A percentile compares a stretch with the other conserved stretches of the same genome.
phyloP scores from a whole-genome alignment of 768 basidiomycete genomes.

The Boletales sp. region DNA sequence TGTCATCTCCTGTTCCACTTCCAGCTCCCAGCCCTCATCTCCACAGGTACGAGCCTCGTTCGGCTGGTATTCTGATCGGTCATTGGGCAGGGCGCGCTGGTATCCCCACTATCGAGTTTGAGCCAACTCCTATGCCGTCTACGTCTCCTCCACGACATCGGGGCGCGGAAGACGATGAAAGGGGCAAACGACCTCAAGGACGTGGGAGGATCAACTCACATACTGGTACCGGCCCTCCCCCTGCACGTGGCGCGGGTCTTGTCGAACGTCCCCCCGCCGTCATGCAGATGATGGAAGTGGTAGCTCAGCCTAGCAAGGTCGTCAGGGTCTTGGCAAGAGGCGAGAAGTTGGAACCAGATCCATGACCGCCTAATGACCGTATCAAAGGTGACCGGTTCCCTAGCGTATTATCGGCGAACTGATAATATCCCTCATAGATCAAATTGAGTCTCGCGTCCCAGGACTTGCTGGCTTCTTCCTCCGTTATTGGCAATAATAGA shows the following conservation, averaged over 20 bases:
- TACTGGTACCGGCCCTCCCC: constrained; percentile 11
- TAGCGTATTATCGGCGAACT: not conserved
- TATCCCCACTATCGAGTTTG: constrained; percentile 52
- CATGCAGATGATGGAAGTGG: constrained; percentile 78
- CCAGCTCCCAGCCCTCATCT: constrained; percentile 54
- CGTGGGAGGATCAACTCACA: constrained; percentile 31
- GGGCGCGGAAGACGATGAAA: constrained; percentile 33
- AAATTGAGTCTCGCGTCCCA: constrained; percentile 14
- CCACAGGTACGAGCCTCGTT: constrained; percentile 63
- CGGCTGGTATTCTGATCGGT: constrained; percentile 56
- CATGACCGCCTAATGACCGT: constrained; percentile 10
- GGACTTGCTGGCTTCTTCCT: constrained; percentile 18
- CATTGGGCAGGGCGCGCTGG: constrained; percentile 68
- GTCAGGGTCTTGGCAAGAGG: constrained; percentile 80
- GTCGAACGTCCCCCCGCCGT: constrained; percentile 79
- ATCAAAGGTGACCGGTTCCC: constrained; percentile 10
- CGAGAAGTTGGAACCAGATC: constrained; percentile 69
- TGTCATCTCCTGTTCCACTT: constrained; percentile 57
- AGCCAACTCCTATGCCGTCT: constrained; percentile 27
- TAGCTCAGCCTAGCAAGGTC: constrained; percentile 69
- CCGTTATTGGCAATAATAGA: constrained; percentile 17
- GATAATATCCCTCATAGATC: constrained; percentile 6
- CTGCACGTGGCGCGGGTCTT: constrained; percentile 37
- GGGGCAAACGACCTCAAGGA: constrained; percentile 22
- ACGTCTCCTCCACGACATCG: constrained; percentile 18